A percentile compares a stretch with the other conserved stretches of the same genome.
These are phyloP conservation scores for Eucalyptus globulus DNA, from an alignment of 345 rosid species.

Conservation along the genomic window DNA sequence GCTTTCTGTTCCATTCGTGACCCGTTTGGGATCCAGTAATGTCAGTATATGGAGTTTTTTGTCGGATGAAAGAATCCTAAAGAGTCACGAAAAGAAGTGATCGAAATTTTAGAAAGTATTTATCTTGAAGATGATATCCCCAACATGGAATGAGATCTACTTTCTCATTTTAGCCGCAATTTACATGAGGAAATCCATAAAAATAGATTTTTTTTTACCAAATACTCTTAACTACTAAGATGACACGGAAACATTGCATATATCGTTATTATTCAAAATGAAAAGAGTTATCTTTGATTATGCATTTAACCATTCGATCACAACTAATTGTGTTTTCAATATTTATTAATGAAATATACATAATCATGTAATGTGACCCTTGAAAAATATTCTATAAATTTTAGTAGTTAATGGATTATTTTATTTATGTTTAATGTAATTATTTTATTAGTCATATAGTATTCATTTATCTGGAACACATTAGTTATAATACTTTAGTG, in stretches of 20 bases:
- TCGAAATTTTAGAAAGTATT: no score
- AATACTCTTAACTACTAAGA: not conserved
- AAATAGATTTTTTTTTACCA: not conserved
- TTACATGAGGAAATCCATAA: not conserved
- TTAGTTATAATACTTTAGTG: no score
- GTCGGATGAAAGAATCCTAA: not conserved
- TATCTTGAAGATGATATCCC: not conserved
- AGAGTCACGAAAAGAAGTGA: not conserved
- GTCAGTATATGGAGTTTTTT: not conserved
- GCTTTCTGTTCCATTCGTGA: not conserved
- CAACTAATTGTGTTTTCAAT: not conserved
- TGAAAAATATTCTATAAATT: not conserved
- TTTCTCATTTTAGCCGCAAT: not conserved
- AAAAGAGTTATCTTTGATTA: not conserved
- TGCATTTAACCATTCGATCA: not conserved
- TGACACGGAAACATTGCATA: not conserved
- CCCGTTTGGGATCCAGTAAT: not conserved
- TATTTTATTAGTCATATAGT: no score
- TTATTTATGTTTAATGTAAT: not conserved
- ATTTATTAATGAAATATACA: not conserved
- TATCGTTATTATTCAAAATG: not conserved
- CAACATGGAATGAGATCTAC: not conserved
- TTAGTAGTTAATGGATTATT: not conserved
- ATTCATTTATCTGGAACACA: no score
- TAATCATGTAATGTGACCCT: not conserved